Percentiles rank a stretch among this genome's conserved stretches.
phyloP scores from a whole-genome alignment of 805 yeast genomes.

The Diddensiella caesifluorescens region DNA sequence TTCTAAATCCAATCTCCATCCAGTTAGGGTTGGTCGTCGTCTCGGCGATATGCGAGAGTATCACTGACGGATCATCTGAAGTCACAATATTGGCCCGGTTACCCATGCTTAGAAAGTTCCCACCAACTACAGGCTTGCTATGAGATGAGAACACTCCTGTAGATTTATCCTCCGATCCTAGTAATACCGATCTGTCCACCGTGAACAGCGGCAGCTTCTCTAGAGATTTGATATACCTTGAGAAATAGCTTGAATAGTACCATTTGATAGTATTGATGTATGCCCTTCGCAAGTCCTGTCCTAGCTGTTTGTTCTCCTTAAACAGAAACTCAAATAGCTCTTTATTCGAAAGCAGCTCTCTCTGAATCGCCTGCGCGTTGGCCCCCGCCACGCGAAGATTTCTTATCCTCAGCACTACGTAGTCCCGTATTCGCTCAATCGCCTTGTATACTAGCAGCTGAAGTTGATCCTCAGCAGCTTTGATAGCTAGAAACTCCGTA shows the following conservation, averaged over 20 bases:
- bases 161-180: conserved; percentile 42
- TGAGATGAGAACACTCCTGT: background rate
- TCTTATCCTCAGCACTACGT: conserved; percentile 59
- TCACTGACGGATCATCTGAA: conserved; percentile 54
- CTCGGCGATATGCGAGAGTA: conserved; percentile 83
- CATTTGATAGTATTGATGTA: conserved; percentile 86
- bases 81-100: conserved; percentile 56
- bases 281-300: conserved; percentile 69
- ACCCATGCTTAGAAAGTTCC: conserved; percentile 53
- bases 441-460: conserved; percentile 54
- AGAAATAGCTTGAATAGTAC: conserved; percentile 81
- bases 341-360: conserved; percentile 53
- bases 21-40: conserved; percentile 58
- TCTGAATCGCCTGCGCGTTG: conserved; percentile 73
- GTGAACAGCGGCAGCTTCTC: conserved; percentile 53
- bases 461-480: conserved; percentile 33
- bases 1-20: conserved; percentile 68
- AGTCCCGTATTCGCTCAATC: conserved; percentile 71
- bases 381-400: conserved; percentile 56
- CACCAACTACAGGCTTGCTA: conserved; percentile 2
- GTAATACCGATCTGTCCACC: conserved; percentile 51
- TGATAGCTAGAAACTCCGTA: conserved; percentile 18
- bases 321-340: conserved; percentile 57
- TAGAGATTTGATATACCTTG: conserved; percentile 66
- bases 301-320: conserved; percentile 53